Evolutionary conservation across 2,329 filamentous ascomycete species (phyloP).

Genomic region (Elsinoe perseae): DNA sequence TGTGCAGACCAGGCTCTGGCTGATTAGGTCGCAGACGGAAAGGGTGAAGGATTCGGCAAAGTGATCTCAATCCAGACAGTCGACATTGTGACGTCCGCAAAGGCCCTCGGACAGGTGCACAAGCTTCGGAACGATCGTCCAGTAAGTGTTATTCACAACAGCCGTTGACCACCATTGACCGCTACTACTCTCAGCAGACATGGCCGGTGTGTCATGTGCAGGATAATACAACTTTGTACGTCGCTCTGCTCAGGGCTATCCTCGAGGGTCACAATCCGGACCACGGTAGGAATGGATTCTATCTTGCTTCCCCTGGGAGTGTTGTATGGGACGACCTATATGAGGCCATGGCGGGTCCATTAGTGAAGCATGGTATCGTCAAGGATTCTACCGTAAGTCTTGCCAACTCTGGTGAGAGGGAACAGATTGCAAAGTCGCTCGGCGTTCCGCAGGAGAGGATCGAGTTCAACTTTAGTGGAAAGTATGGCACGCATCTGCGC

Average conservation of each 20-base stretch:
- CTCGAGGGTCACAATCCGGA: slow-evolving; percentile 33
- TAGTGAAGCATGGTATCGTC: slow-evolving; percentile 37
- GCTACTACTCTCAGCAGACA: slow-evolving; percentile 25
- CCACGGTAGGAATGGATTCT: slow-evolving; percentile 42
- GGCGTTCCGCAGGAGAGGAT: slow-evolving; percentile 33
- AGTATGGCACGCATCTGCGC: slow-evolving; percentile 26
- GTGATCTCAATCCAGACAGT: slow-evolving; percentile 46
- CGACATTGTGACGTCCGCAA: slow-evolving; percentile 42
- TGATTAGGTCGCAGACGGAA: slow-evolving; percentile 29
- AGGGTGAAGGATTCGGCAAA: slow-evolving; percentile 46
- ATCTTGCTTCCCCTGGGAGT: slow-evolving; percentile 43
- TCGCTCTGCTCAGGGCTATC: slow-evolving; percentile 41
- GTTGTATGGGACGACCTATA: slow-evolving; percentile 48
- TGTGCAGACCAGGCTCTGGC: no score
- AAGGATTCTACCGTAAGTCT: slow-evolving; percentile 31
- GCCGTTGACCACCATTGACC: not conserved
- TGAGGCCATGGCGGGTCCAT: slow-evolving; percentile 35
- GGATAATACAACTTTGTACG: slow-evolving; percentile 43
- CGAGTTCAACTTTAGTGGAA: slow-evolving; percentile 37
- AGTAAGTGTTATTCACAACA: slow-evolving; percentile 24
- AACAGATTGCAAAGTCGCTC: slow-evolving; percentile 38
- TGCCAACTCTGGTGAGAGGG: slow-evolving; percentile 33
- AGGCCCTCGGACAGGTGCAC: slow-evolving; percentile 35
- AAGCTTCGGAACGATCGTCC: slow-evolving; percentile 34
- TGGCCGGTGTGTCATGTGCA: slow-evolving; percentile 49